phyloP scores from a whole-genome alignment of 176 grass and related monocot species.

The Cocos nucifera region DNA sequence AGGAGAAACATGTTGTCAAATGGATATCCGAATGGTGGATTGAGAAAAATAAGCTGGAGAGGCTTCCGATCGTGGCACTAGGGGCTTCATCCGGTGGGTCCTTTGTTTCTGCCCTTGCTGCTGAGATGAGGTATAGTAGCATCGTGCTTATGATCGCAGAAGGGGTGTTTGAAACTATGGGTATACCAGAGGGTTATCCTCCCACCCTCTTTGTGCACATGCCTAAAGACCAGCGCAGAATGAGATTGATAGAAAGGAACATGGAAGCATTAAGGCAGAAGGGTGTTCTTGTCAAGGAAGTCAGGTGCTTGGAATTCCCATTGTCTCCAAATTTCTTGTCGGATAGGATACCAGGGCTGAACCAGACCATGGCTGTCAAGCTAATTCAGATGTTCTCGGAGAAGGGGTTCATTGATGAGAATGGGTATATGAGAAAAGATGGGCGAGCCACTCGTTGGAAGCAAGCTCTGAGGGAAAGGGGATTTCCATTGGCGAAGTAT shows the following conservation, averaged over 20 bases:
- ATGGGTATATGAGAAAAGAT: constrained; percentile 50
- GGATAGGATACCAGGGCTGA: constrained; percentile 40
- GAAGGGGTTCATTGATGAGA: constrained; percentile 47
- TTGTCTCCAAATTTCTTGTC: constrained; percentile 41
- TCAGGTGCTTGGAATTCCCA: constrained; percentile 49
- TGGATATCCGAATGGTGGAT: constrained; percentile 31
- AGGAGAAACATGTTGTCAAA: constrained; percentile 30
- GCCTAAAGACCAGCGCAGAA: constrained; percentile 50
- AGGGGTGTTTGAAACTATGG: constrained; percentile 31
- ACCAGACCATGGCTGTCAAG: constrained; percentile 22
- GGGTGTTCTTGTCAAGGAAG: constrained; percentile 45
- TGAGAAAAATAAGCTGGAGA: constrained; percentile 24
- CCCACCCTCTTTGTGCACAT: constrained; percentile 70
- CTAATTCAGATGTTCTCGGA: constrained; percentile 34
- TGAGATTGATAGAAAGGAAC: constrained; percentile 36
- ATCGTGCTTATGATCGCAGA: constrained; percentile 70
- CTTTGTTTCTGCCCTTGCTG: constrained; percentile 51
- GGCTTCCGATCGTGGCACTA: constrained; percentile 28
- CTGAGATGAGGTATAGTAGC: constrained; percentile 36
- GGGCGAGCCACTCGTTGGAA: constrained; percentile 49
- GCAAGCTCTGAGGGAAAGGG: constrained; percentile 35
- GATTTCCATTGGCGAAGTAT: constrained; percentile 26
- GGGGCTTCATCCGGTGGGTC: constrained; percentile 60
- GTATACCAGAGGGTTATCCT: constrained; percentile 21
- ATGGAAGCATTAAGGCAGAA: constrained; percentile 36